Evolutionary conservation across 2,329 filamentous ascomycete species (phyloP), one percentile per base, ranked within the genome.

Genomic region (Penicillium psychrosexuale): DNA sequence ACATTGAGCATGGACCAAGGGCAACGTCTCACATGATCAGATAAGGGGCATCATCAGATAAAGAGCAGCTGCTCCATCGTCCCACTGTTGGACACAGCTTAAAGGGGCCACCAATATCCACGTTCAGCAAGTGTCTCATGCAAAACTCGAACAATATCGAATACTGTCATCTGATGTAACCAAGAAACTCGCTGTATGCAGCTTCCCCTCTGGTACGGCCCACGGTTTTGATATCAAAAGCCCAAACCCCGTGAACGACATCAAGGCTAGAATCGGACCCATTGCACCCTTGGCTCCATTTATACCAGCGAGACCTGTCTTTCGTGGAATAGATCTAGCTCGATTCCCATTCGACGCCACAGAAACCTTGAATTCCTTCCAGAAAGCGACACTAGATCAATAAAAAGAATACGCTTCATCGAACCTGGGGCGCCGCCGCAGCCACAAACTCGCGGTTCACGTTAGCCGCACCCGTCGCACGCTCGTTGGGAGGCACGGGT

Each of bases 391-490:
- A 2, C 17, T 33, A 12, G 9, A 34, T 34, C 37, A 33, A 49
- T 17, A 12, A 7, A 13, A 31, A 37, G 2, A n/a, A n/a, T 17
- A 31, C 12, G 7, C 17, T 11, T 69, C 64, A 73, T 57, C 69
- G 67, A 43, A 70, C 66, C 51, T 70, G 69, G 7, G 66, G 67
- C 24, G 66, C 70, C 13, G 66, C 68, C 13, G 69, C 71, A 3
- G 69, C 70, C 11, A 64, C 68, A 57, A 73, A 66, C 8, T 70
- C 69, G 17, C 57, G 62, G 38, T 72, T 71, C 28, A 70, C 53
- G 49, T 71, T 67, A 7, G 64, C 58, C 28, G 64, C 53, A 53
- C 66, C 63, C 4, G 67, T 67, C 9, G 61, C 59, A 15, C 61
- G 57, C n/a, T 39, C 52, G 8, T 24, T 37, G 3, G 46, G 45